Conservation (phyloP, 441 rosid species). For the Croton laevigatus region DNA sequence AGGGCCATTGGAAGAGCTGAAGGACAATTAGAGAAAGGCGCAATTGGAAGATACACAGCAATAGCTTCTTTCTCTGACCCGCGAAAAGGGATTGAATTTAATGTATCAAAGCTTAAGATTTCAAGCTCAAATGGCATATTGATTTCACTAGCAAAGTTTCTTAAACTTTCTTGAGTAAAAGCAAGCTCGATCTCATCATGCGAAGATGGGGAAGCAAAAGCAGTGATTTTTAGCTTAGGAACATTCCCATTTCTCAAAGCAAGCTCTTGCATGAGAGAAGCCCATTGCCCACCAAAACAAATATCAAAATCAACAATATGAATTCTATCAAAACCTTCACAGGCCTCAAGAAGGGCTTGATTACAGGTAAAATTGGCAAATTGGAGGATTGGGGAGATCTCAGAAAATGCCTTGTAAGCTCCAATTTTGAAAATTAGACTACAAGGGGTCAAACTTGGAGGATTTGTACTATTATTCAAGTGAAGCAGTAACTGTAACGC, state of each 20-base stretch:
- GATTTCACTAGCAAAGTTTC: slow-evolving; percentile 48
- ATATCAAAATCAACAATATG: slow-evolving; percentile 68
- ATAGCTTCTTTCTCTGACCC: slow-evolving; percentile 39
- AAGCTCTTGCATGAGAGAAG: slow-evolving; percentile 74
- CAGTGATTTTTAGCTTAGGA: slow-evolving; percentile 55
- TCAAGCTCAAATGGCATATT: slow-evolving; percentile 54
- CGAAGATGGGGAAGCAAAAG: slow-evolving; percentile 50
- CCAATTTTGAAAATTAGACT: slow-evolving; percentile 57
- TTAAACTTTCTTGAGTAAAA: slow-evolving; percentile 53
- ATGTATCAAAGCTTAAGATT: slow-evolving; percentile 41
- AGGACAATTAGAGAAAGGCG: slow-evolving; percentile 42
- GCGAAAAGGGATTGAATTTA: slow-evolving; percentile 38
- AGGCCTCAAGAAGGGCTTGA: slow-evolving; percentile 64
- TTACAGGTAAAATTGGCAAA: slow-evolving; percentile 66
- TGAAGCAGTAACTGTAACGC: slow-evolving; percentile 61
- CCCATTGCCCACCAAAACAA: slow-evolving; percentile 77
- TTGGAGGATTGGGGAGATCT: slow-evolving; percentile 63
- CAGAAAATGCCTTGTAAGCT: slow-evolving; percentile 61
- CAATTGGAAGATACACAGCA: slow-evolving; percentile 60
- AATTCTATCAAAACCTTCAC: slow-evolving; percentile 42
- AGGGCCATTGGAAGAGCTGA: slow-evolving; percentile 41
- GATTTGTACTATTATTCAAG: slow-evolving; percentile 26
- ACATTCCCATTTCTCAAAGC: slow-evolving; percentile 48
- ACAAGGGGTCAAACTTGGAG: slow-evolving; percentile 31
- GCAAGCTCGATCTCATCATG: slow-evolving; percentile 50